Percentiles rank a stretch among this genome's conserved stretches.
phyloP scores from a whole-genome alignment of 345 rosid species.

The Ceriops tagal region DNA sequence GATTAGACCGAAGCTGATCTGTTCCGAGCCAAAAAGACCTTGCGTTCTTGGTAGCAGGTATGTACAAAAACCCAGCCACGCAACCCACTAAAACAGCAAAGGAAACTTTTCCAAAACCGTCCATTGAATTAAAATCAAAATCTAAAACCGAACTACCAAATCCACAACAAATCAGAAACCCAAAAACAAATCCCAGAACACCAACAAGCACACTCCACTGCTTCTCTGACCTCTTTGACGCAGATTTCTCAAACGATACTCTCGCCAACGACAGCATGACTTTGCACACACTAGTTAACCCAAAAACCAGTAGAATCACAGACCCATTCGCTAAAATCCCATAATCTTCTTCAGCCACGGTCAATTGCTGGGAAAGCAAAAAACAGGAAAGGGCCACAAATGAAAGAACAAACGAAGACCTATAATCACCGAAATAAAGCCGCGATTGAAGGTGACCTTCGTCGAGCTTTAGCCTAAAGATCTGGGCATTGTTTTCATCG shows the following conservation, averaged over 20 bases:
- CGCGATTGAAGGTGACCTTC: constrained; percentile 69
- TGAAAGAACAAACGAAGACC: constrained; percentile 40
- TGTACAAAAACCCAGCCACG: constrained; percentile 52
- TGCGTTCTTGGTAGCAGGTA: constrained; percentile 74
- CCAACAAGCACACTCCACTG: constrained; percentile 53
- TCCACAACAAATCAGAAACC: constrained; percentile 50
- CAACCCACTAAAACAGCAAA: constrained; percentile 60
- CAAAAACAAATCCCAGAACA: constrained; percentile 52
- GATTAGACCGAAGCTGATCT: constrained; percentile 65
- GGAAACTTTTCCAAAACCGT: constrained; percentile 47
- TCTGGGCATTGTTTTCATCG: constrained; percentile 90
- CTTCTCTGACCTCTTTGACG: constrained; percentile 80
- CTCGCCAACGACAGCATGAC: constrained; percentile 43
- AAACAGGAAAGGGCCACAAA: constrained; percentile 44
- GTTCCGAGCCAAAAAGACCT: constrained; percentile 92
- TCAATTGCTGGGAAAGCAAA: constrained; percentile 45
- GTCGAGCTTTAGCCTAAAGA: constrained; percentile 84
- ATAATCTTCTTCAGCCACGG: constrained; percentile 18
- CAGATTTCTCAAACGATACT: constrained; percentile 74
- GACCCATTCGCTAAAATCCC: constrained; percentile 55
- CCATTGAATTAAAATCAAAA: constrained; percentile 55
- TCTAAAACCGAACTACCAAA: constrained; percentile 42
- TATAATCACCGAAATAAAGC: constrained; percentile 57
- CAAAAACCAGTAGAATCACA: constrained; percentile 55
- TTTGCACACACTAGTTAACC: constrained; percentile 41